Evolutionary conservation across 2,329 filamentous ascomycete species (phyloP).

Genomic region (Annulohypoxylon truncatum): DNA sequence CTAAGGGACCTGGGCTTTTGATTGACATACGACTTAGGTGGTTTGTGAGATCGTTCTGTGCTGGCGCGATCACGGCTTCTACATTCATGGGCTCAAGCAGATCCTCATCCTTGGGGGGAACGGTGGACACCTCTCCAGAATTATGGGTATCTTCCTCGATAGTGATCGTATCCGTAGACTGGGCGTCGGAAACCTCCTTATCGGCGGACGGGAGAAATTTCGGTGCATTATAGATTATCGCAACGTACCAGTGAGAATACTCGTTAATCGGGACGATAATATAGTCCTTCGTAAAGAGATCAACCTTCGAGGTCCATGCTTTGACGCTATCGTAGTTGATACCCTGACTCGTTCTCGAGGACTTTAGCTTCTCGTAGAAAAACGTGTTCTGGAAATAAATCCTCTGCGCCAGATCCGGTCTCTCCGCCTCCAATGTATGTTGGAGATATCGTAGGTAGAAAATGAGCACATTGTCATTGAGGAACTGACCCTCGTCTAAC

Average conservation of each 20-base stretch:
- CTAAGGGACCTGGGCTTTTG: conserved; percentile 29
- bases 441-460: conserved; percentile 87
- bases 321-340: conserved; percentile 89
- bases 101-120: conserved; percentile 18
- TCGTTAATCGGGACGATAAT: conserved; percentile 94
- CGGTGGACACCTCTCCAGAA: background rate
- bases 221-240: conserved; percentile 90
- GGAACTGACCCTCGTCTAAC: conserved; percentile 83
- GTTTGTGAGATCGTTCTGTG: conserved; percentile 38
- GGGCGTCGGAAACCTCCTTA: background rate
- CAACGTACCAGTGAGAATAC: conserved; percentile 89
- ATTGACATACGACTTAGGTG: conserved; percentile 48
- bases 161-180: conserved; percentile 19
- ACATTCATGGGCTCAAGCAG: background rate
- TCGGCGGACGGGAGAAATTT: conserved; percentile 61
- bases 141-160: conserved; percentile 29
- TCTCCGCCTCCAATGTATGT: conserved; percentile 64
- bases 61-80: conserved; percentile 3
- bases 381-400: conserved; percentile 94
- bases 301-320: conserved; percentile 86
- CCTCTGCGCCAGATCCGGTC: conserved; percentile 67
- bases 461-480: conserved; percentile 92
- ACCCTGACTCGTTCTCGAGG: conserved; percentile 61
- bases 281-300: conserved; percentile 88
- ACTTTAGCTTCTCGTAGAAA: conserved; percentile 84